phyloP scores from a whole-genome alignment of 2,329 filamentous ascomycete genomes.

The Botrytis galanthina region DNA sequence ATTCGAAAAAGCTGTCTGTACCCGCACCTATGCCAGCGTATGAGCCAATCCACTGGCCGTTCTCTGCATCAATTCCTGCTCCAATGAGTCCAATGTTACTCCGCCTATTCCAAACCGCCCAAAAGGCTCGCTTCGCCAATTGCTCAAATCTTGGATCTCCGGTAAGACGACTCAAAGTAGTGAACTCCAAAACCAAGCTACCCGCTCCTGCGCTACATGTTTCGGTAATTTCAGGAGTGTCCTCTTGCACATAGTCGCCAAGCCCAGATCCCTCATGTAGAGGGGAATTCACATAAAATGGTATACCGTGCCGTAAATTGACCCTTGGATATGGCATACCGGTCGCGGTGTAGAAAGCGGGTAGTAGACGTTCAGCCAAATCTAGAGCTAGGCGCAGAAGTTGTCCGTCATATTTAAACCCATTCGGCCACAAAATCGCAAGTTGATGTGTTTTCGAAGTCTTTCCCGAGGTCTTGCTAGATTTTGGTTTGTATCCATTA shows the following conservation, averaged over 20 bases:
- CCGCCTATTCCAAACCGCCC: slow-evolving; percentile 89
- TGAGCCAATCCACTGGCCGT: slow-evolving; percentile 81
- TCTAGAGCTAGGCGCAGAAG: slow-evolving; percentile 86
- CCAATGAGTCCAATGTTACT: slow-evolving; percentile 86
- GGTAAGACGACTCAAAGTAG: slow-evolving; percentile 82
- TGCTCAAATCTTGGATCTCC: slow-evolving; percentile 86
- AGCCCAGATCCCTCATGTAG: slow-evolving; percentile 58
- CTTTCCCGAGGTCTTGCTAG: slow-evolving; percentile 12
- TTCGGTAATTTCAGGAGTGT: slow-evolving; percentile 73
- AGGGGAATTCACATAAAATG: slow-evolving; percentile 86
- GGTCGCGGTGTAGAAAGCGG: slow-evolving; percentile 87
- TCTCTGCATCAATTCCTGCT: slow-evolving; percentile 88
- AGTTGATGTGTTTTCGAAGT: slow-evolving; percentile 41
- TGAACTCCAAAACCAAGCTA: slow-evolving; percentile 90
- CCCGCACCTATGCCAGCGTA: slow-evolving; percentile 95
- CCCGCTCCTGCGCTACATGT: slow-evolving; percentile 97
- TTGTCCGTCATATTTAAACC: slow-evolving; percentile 84
- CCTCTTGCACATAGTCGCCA: slow-evolving; percentile 41
- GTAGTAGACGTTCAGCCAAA: slow-evolving; percentile 77
- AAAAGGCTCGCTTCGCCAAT: slow-evolving; percentile 87
- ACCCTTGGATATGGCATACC: slow-evolving; percentile 94
- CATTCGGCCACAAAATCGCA: slow-evolving; percentile 70
- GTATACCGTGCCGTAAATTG: slow-evolving; percentile 85
- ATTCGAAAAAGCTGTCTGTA: slow-evolving; percentile 98
- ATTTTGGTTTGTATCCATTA: slow-evolving; percentile 63